These are phyloP conservation scores for Venustampulla echinocandica DNA, from an alignment of 495 filamentous ascomycete genomes.

Conservation along the genomic window DNA sequence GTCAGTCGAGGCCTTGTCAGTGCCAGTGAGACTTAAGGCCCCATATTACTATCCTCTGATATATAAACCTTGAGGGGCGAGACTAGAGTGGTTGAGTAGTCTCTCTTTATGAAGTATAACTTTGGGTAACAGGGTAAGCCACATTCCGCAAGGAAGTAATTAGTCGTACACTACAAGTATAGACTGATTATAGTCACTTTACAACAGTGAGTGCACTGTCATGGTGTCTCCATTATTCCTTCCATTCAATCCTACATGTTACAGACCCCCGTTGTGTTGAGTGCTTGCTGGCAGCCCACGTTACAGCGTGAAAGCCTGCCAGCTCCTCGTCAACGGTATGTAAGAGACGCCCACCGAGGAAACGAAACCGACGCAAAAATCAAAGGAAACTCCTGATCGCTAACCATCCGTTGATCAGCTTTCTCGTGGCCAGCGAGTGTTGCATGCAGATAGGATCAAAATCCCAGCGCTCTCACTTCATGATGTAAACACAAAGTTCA, in stretches of 20 bases:
- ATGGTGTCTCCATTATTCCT: constrained; percentile 21
- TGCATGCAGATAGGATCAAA: constrained; percentile 17
- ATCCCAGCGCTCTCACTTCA: constrained; percentile 2
- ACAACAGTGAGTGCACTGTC: constrained; percentile 2
- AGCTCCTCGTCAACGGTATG: constrained; percentile 13
- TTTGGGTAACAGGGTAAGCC: too few species aligned
- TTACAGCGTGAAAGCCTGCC: constrained; percentile 2
- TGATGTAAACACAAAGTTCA: constrained; percentile 8
- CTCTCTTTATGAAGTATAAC: too few species aligned
- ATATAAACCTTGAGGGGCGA: too few species aligned
- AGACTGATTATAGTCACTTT: too few species aligned
- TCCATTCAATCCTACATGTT: constrained; percentile 21
- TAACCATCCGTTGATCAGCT: constrained; percentile 21
- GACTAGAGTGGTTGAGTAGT: too few species aligned
- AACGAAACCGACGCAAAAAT: constrained; percentile 19
- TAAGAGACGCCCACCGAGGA: constrained; percentile 17
- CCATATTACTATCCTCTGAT: too few species aligned
- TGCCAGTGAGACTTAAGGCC: too few species aligned
- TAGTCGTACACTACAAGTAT: too few species aligned
- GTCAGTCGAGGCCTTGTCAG: too few species aligned
- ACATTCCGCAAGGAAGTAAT: too few species aligned
- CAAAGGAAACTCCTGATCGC: constrained; percentile 24
- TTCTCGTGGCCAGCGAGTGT: constrained; percentile 22
- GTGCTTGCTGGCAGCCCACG: too few species aligned
- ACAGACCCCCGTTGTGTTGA: constrained; percentile 18